phyloP scores from a whole-genome alignment of 2,329 filamentous ascomycete species.

The Colletotrichum euphorbiae region DNA sequence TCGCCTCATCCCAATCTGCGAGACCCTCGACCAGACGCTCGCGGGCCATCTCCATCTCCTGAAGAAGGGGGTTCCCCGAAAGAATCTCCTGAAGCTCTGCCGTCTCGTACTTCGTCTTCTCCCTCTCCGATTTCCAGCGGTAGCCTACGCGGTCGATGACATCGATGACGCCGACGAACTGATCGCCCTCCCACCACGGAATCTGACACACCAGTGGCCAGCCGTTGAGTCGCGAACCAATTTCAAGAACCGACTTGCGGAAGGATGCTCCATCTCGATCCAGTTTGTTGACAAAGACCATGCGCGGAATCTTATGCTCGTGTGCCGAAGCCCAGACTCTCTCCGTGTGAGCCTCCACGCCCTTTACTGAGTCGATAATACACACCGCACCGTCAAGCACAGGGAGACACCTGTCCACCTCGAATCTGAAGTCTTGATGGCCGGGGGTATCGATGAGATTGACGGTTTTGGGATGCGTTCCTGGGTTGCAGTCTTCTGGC shows the following conservation, averaged over 20 bases:
- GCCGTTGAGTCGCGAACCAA: slow-evolving; percentile 80
- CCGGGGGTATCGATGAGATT: slow-evolving; percentile 97
- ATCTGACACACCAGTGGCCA: slow-evolving; percentile 96
- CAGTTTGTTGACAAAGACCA: slow-evolving; percentile 83
- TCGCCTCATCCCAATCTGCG: slow-evolving; percentile 87
- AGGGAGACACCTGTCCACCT: slow-evolving; percentile 89
- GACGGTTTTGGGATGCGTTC: slow-evolving; percentile 71
- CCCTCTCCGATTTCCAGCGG: slow-evolving; percentile 69
- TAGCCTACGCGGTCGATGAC: slow-evolving; percentile 80
- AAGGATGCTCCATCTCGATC: slow-evolving; percentile 85
- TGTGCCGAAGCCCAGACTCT: slow-evolving; percentile 94
- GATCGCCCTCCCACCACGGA: slow-evolving; percentile 89
- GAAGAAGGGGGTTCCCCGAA: slow-evolving; percentile 61
- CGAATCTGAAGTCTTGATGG: slow-evolving; percentile 97
- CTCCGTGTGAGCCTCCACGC: slow-evolving; percentile 96
- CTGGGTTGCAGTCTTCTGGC: slow-evolving; percentile 54
- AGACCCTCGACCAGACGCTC: slow-evolving; percentile 83
- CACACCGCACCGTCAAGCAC: slow-evolving; percentile 93
- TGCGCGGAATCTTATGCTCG: slow-evolving; percentile 83
- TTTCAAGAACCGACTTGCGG: slow-evolving; percentile 85
- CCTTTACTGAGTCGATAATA: slow-evolving; percentile 90
- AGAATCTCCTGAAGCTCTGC: slow-evolving; percentile 49
- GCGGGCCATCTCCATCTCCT: slow-evolving; percentile 81
- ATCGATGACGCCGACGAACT: slow-evolving; percentile 87
- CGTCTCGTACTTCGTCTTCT: slow-evolving; percentile 46